These are phyloP conservation scores for Paraleonurus japonicus DNA, from an alignment of 257 asterid species.

Conservation along the genomic window DNA sequence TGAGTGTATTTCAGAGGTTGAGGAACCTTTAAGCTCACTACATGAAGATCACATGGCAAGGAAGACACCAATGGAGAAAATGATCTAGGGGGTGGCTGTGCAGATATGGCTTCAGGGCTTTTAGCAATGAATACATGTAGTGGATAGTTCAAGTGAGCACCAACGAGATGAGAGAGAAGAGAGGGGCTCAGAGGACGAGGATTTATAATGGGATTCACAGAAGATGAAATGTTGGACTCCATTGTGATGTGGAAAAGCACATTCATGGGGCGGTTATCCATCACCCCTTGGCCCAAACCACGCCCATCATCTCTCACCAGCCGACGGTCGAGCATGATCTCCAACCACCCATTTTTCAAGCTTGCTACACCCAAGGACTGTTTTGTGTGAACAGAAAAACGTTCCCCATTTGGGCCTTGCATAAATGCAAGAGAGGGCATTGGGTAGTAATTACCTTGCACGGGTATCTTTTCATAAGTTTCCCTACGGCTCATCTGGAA, in stretches of 20 bases:
- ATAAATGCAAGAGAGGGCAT: slow-evolving; percentile 94
- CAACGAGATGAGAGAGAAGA: slow-evolving; percentile 83
- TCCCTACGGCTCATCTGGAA: slow-evolving; percentile 95
- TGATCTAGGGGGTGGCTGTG: slow-evolving; percentile 93
- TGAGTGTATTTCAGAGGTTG: slow-evolving; percentile 69
- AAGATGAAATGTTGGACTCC: slow-evolving; percentile 66
- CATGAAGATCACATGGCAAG: slow-evolving; percentile 90
- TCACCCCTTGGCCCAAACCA: slow-evolving; percentile 95
- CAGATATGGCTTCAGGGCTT: slow-evolving; percentile 71
- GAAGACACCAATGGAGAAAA: slow-evolving; percentile 76
- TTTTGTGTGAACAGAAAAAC: slow-evolving; percentile 82
- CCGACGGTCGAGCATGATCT: slow-evolving; percentile 94
- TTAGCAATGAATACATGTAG: slow-evolving; percentile 70
- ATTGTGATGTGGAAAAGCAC: slow-evolving; percentile 69
- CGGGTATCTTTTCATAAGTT: slow-evolving; percentile 87
- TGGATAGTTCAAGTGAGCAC: slow-evolving; percentile 84
- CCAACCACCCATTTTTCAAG: slow-evolving; percentile 82
- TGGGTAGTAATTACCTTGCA: slow-evolving; percentile 96
- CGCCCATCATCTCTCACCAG: slow-evolving; percentile 86
- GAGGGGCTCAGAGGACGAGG: slow-evolving; percentile 70
- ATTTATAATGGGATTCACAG: slow-evolving; percentile 37
- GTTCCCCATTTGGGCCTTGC: slow-evolving; percentile 67
- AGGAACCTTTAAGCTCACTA: slow-evolving; percentile 87
- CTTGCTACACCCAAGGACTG: slow-evolving; percentile 93
- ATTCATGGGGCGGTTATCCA: slow-evolving; percentile 89